Conservation (phyloP, 2,329 filamentous ascomycete species). For the Trichoderma sp. region DNA sequence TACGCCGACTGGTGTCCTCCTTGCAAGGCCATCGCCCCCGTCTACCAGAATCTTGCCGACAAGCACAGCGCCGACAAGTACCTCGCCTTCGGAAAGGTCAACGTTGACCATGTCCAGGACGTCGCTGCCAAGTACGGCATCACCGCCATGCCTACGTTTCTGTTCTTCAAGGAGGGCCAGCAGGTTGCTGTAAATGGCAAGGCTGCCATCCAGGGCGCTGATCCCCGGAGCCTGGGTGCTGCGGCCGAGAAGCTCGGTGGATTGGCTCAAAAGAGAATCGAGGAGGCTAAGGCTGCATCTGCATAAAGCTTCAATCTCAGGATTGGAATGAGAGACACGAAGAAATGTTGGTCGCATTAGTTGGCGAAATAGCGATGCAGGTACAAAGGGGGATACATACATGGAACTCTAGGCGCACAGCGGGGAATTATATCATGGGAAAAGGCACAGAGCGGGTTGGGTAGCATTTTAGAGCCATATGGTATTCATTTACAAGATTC, state of each 20-base stretch:
- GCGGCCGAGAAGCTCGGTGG: conserved; percentile 39
- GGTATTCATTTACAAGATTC: neutral
- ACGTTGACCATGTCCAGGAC: conserved; percentile 78
- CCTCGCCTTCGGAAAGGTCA: conserved; percentile 80
- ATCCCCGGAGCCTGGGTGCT: conserved; percentile 30
- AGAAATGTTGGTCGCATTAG: neutral
- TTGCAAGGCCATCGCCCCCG: conserved; percentile 47
- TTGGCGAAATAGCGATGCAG: neutral
- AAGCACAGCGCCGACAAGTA: conserved; percentile 41
- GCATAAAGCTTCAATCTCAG: neutral
- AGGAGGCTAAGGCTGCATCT: conserved; percentile 24
- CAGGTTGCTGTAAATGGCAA: conserved; percentile 33
- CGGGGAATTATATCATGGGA: neutral
- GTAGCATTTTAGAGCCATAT: conserved; percentile 3
- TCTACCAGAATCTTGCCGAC: conserved; percentile 36
- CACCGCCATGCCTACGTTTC: conserved; percentile 90
- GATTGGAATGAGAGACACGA: neutral
- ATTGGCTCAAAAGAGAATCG: conserved; percentile 34
- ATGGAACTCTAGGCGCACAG: neutral
- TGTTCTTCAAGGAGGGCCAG: conserved; percentile 74
- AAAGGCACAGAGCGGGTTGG: neutral
- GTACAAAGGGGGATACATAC: neutral
- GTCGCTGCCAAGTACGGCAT: conserved; percentile 73
- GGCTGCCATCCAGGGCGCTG: conserved; percentile 35
- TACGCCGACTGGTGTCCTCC: conserved; percentile 51